A percentile compares a stretch with the other conserved stretches of the same genome.
phyloP scores from a whole-genome alignment of 2,329 filamentous ascomycete genomes.

The Fusarium ramigenum region DNA sequence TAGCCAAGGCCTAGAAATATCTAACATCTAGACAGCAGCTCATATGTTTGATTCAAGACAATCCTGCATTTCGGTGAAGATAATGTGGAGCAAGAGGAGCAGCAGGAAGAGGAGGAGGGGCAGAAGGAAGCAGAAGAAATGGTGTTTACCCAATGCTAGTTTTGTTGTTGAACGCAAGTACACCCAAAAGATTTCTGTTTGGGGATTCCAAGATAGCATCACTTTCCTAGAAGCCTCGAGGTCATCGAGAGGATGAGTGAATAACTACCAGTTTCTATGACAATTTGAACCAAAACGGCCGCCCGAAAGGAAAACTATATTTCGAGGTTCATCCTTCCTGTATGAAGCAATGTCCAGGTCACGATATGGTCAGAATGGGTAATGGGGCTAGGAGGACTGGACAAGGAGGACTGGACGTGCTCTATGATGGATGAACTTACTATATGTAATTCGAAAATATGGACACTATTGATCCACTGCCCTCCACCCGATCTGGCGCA shows the following conservation, averaged over 20 bases:
- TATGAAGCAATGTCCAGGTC: not conserved
- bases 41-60: too few relatives aligned
- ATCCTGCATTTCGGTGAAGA: not conserved
- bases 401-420: not conserved
- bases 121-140: not conserved
- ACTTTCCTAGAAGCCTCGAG: not conserved
- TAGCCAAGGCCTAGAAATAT: too few relatives aligned
- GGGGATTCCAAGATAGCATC: not conserved
- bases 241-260: not conserved
- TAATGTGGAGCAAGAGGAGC: not conserved
- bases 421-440: not conserved
- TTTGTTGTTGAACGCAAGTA: not conserved
- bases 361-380: not conserved
- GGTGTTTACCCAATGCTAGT: not conserved
- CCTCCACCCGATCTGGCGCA: rapidly evolving
- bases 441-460: not conserved
- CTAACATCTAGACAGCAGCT: too few relatives aligned
- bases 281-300: not conserved
- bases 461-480: not conserved
- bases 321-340: not conserved
- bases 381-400: not conserved
- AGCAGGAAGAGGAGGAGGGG: not conserved
- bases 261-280: not conserved
- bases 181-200: not conserved
- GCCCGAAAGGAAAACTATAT: not conserved